Conservation (phyloP, 2,329 filamentous ascomycete genomes). For the Hypoxylon sp. region DNA sequence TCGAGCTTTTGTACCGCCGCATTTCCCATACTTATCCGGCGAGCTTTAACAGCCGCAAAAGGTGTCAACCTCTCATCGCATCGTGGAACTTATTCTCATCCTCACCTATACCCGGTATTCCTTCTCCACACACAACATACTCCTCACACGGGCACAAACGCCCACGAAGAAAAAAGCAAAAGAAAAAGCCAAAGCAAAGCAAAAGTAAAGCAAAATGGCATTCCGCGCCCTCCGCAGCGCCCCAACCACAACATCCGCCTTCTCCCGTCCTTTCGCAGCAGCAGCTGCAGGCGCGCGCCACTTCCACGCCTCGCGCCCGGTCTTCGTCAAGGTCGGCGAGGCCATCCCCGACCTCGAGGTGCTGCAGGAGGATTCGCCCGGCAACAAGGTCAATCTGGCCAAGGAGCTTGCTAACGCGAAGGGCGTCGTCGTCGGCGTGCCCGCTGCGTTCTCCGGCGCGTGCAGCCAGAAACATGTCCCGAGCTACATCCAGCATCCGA, state of each 20-base stretch:
- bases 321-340: constrained; percentile 83
- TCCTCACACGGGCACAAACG: no score
- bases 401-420: constrained; percentile 79
- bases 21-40: constrained; percentile 2
- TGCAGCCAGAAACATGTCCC: constrained; percentile 81
- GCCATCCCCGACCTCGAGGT: constrained; percentile 81
- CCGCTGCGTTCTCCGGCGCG: constrained; percentile 78
- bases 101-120: background rate
- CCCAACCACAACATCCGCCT: constrained; percentile 30
- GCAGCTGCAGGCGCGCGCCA: constrained; percentile 54
- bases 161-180: no score
- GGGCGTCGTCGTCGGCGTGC: constrained; percentile 87
- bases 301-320: constrained; percentile 76
- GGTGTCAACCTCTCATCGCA: background rate
- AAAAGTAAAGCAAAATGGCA: constrained; percentile 41
- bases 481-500: constrained; percentile 84
- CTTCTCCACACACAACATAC: background rate
- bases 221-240: constrained; percentile 49
- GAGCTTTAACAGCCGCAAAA: constrained; percentile 1
- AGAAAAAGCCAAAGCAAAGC: background rate
- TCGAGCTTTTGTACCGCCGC: background rate
- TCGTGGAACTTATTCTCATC: background rate
- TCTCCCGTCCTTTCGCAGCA: constrained; percentile 38
- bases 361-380: constrained; percentile 87
- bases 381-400: constrained; percentile 90